Base-by-base conservation (phyloP, 2,329 filamentous ascomycete genomes). In the Paracoccidioides brasiliensis region DNA sequence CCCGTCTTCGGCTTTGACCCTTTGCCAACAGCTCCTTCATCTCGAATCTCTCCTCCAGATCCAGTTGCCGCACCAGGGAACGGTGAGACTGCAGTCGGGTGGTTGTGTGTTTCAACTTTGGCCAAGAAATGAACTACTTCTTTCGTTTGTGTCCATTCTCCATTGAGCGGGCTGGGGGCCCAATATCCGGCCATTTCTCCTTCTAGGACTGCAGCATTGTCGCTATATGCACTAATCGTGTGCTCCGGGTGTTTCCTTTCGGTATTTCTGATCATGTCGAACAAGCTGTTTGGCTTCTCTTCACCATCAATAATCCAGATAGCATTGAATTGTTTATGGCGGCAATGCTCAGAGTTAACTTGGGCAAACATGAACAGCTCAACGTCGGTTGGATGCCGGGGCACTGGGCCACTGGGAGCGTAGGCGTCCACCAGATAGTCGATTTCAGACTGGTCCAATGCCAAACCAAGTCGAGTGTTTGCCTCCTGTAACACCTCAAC, bases 331-430 rank as follows among this genome's bases (percentile, higher is more conserved):
- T 94, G 87, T 76, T 96, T 95, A 68, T 85, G 82, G 57, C 82
- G 74, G 67, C 82, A 95, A 72, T 97, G 91, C 77, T 98, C 93
- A 3, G 91, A 97, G 76, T 97, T 97, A 69, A 98, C 91, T 73
- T 98, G 93, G 14, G 91, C 91, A 70, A 97, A 98, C 93, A 97
- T 97, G 78, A 97, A 97, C 28, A 97, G 79, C 74, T 98, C 93
- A 46, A 97, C 88, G 69, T 97, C 93, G 58, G 90, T 85, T 0
- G 88, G 88, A 51, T 84, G 75, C 58, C 78, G 69, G 10, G 78
- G 78, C 52, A 82, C 74, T 52, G 76, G 70, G 3, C 78, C 78
- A 35, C 83, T 79, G 41, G 82, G 76, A 5, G 81, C 82, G 71
- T 89, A 93, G 44, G 85, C 84, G 62, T 90, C 83, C n/a, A 95